phyloP scores from a whole-genome alignment of 177 flowering plant species.

The Vitis hybrid region DNA sequence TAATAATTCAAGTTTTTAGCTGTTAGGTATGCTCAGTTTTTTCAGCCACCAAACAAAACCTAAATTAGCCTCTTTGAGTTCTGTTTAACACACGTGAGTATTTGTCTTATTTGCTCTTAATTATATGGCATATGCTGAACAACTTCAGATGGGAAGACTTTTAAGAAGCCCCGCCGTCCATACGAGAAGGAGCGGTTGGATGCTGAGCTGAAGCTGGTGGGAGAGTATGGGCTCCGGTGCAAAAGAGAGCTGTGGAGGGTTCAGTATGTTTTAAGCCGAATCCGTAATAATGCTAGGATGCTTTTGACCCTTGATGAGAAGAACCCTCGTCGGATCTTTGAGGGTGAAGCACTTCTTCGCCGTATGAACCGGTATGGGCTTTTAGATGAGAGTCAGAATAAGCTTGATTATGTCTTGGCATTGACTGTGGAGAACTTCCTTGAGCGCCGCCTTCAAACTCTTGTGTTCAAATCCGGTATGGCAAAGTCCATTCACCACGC shows the following conservation, averaged over 20 bases:
- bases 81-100: too few relatives aligned
- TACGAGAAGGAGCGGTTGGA: slow-evolving; percentile 55
- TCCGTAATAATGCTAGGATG: slow-evolving; percentile 39
- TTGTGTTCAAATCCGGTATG: slow-evolving; percentile 49
- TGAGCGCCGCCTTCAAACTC: slow-evolving; percentile 53
- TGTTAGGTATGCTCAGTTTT: too few relatives aligned
- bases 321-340: slow-evolving; percentile 47
- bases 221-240: slow-evolving; percentile 48
- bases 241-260: slow-evolving; percentile 53
- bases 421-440: slow-evolving; percentile 50
- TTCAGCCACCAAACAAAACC: too few relatives aligned
- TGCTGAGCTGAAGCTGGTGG: slow-evolving; percentile 54
- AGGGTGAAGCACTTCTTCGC: slow-evolving; percentile 50
- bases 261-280: slow-evolving; percentile 40
- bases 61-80: too few relatives aligned
- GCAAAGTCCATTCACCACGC: slow-evolving; percentile 60
- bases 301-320: slow-evolving; percentile 49
- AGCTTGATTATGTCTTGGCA: slow-evolving; percentile 58
- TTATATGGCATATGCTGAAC: background rate
- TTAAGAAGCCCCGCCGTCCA: slow-evolving; percentile 50
- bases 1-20: too few relatives aligned
- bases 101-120: too few relatives aligned
- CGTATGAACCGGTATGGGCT: slow-evolving; percentile 51
- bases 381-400: slow-evolving; percentile 46
- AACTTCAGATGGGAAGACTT: slow-evolving; percentile 43